phyloP scores from a whole-genome alignment of 2,329 filamentous ascomycete species.

The Cryoendolithus antarcticus region DNA sequence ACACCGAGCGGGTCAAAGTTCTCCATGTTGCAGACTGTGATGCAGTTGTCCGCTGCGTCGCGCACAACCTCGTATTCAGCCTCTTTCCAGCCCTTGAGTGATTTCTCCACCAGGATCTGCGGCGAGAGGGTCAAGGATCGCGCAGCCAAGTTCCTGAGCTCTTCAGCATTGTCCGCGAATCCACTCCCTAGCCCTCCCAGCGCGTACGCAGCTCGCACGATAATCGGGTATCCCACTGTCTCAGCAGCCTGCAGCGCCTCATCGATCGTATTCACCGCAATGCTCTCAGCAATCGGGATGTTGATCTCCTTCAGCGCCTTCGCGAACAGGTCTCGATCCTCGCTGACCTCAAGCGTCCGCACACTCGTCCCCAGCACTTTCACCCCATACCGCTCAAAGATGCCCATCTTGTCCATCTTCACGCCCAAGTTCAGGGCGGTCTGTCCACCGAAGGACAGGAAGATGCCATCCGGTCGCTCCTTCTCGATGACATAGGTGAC shows the following conservation, averaged over 20 bases:
- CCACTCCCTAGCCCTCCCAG: slow-evolving; percentile 90
- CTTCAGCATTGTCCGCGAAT: slow-evolving; percentile 76
- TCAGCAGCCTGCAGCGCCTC: slow-evolving; percentile 84
- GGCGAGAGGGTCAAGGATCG: slow-evolving; percentile 92
- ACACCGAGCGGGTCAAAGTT: slow-evolving; percentile 98
- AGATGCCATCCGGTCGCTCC: slow-evolving; percentile 91
- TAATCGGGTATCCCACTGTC: slow-evolving; percentile 89
- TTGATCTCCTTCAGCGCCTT: slow-evolving; percentile 97
- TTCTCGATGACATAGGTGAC: slow-evolving; percentile 95
- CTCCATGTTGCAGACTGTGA: slow-evolving; percentile 99
- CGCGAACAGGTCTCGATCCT: slow-evolving; percentile 94
- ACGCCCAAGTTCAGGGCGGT: slow-evolving; percentile 96
- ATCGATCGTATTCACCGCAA: slow-evolving; percentile 75
- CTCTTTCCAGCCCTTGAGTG: slow-evolving; percentile 99
- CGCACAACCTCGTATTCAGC: slow-evolving; percentile 98
- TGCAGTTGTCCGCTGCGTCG: slow-evolving; percentile 93
- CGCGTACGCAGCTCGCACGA: slow-evolving; percentile 91
- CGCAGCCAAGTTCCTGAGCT: slow-evolving; percentile 78
- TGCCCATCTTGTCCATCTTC: slow-evolving; percentile 68
- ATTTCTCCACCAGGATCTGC: slow-evolving; percentile 90
- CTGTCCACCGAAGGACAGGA: slow-evolving; percentile 94
- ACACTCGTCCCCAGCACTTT: slow-evolving; percentile 93
- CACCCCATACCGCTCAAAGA: slow-evolving; percentile 85
- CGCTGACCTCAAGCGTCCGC: slow-evolving; percentile 95
- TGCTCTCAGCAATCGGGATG: slow-evolving; percentile 95